Percentiles rank a stretch among this genome's conserved stretches.
phyloP scores from a whole-genome alignment of 257 asterid species.

The Salvia splendens region DNA sequence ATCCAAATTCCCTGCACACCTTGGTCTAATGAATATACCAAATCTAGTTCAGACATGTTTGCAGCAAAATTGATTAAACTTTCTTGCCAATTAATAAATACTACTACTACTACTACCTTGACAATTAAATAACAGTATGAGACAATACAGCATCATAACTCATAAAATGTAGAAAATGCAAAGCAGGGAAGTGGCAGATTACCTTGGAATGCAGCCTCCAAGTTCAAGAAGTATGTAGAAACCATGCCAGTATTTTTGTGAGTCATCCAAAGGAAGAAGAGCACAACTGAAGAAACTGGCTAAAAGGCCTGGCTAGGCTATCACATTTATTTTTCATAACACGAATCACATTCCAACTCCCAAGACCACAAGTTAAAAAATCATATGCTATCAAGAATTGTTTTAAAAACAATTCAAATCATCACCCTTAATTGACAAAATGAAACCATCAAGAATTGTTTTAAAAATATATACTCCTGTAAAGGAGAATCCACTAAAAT shows the following conservation, averaged over 20 bases:
- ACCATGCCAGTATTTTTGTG: conserved; percentile 38
- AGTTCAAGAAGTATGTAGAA: conserved; percentile 53
- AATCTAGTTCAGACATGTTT: background rate
- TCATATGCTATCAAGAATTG: too few relatives aligned
- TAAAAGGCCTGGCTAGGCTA: conserved; percentile 32
- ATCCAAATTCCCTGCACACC: background rate
- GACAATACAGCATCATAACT: too few relatives aligned
- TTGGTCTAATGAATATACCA: background rate
- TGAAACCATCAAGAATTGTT: background rate
- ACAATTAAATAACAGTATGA: too few relatives aligned
- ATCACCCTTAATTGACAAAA: background rate
- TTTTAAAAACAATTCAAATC: background rate
- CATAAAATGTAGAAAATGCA: background rate
- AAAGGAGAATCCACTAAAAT: background rate
- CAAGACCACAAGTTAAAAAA: background rate
- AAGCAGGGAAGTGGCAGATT: background rate
- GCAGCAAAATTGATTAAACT: background rate
- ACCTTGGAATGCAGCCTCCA: conserved; percentile 61
- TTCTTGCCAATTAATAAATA: too few relatives aligned
- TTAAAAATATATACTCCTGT: background rate
- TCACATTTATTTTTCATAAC: background rate
- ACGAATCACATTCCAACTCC: conserved; percentile 1
- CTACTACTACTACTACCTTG: too few relatives aligned
- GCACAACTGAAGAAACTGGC: conserved; percentile 38
- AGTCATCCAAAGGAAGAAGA: conserved; percentile 26